Base-by-base conservation (phyloP, 192 early-diverging fungal species). In the Phycomyces blakesleeanus region DNA sequence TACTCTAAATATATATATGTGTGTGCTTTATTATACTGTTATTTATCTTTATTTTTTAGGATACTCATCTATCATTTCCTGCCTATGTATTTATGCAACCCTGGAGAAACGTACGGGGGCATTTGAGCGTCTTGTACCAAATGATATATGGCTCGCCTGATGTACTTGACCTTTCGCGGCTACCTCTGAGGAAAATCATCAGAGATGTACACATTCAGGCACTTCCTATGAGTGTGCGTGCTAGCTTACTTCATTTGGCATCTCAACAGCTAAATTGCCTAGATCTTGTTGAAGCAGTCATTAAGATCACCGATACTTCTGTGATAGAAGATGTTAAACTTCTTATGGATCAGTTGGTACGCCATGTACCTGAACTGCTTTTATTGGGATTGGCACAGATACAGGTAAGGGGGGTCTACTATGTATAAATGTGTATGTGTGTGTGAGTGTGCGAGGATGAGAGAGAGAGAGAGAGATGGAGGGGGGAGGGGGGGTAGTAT, bases 341-440 rank as follows among this genome's bases (percentile, higher is more conserved):
- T 10, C 65, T 89, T 39, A 70, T 92, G 60, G 87, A 91, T 26
- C 51, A 70, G 24, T 77, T 81, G 1, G 54, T 82, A 6, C 79
- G 87, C 39, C 78, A 85, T 49, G 71, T 86, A 39, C 88, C 92
- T 9, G 92, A 94, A 58, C 63, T 94, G 16, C 20, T 94, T 15
- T 71, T 90, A n/a, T 68, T 94, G 47, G 90, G 86, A 1, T 76
- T 92, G n/a, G 85, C 83, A n/a, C 87, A 87, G 64, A 67, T 87
- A 61, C 71, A 76, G 55, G 87, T 82, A 76, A 42, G 63, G 52
- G 14, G 6, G 0, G 26, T 16, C 29, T 47, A 49, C n/a, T n/a
- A n/a, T n/a, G n/a, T n/a, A n/a, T n/a, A n/a, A n/a, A n/a, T n/a
- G n/a, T n/a, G n/a, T n/a, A n/a, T n/a, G n/a, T n/a, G n/a, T n/a